These are phyloP conservation scores for Apiospora arundinis DNA, from an alignment of 2,329 filamentous ascomycete species.

Conservation along the genomic window DNA sequence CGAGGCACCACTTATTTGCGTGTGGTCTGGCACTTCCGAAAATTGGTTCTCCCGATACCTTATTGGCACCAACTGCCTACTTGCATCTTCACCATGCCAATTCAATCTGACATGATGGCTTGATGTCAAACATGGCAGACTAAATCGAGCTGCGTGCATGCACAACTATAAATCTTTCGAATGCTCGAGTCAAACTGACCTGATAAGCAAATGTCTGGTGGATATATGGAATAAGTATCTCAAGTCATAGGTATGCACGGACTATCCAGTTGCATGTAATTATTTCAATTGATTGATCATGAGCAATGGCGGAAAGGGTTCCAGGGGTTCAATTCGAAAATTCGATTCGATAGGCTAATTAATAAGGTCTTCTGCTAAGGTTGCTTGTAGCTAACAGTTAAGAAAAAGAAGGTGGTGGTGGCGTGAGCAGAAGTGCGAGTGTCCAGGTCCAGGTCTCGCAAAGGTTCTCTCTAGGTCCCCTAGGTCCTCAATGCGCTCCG, in stretches of 20 bases:
- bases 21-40: constrained; percentile 8
- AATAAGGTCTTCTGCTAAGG: too few relatives aligned
- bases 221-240: neutral
- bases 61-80: neutral
- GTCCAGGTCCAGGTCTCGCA: neutral
- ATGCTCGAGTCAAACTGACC: neutral
- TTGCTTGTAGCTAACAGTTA: neutral
- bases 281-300: neutral
- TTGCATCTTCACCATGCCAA: too few relatives aligned
- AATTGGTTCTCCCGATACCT: neutral
- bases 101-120: too few relatives aligned
- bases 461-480: too few relatives aligned
- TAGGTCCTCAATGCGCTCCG: too few relatives aligned
- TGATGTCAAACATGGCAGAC: too few relatives aligned
- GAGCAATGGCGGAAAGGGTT: neutral
- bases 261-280: neutral
- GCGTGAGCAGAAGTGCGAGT: too few relatives aligned
- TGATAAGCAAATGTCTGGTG: neutral
- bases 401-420: neutral
- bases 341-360: neutral
- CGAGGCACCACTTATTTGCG: neutral
- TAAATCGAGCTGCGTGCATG: too few relatives aligned
- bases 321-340: neutral
- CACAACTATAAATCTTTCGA: neutral
- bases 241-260: neutral